phyloP scores from a whole-genome alignment of 768 basidiomycete genomes.

The Leccinum longicurvipes region DNA sequence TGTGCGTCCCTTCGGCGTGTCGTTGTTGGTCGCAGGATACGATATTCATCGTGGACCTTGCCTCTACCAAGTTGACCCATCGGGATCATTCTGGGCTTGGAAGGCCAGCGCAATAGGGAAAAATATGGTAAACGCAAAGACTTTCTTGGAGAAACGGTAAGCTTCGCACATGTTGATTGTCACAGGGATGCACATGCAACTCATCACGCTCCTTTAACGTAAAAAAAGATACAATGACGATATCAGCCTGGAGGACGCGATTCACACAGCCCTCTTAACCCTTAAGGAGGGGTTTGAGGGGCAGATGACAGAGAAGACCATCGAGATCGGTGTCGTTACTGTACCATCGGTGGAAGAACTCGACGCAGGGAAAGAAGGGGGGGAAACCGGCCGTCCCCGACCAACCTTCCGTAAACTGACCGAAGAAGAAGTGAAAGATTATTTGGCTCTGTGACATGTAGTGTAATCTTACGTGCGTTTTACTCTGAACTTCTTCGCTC shows the following conservation, averaged over 20 bases:
- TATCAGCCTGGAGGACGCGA: conserved; percentile 97
- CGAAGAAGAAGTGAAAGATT: conserved; percentile 97
- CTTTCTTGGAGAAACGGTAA: conserved; percentile 97
- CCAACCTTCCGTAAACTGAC: conserved; percentile 93
- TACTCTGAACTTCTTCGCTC: conserved; percentile 16
- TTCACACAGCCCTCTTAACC: conserved; percentile 96
- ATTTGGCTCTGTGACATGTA: conserved; percentile 71
- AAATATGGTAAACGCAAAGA: conserved; percentile 99
- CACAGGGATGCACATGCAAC: conserved; percentile 15
- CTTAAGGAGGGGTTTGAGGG: conserved; percentile 99
- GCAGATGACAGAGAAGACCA: conserved; percentile 99
- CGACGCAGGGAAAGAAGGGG: conserved; percentile 64
- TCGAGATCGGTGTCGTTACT: conserved; percentile 96
- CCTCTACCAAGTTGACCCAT: conserved; percentile 99
- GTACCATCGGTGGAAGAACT: conserved; percentile 67
- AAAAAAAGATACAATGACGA: conserved; percentile 97
- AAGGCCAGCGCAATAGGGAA: conserved; percentile 99
- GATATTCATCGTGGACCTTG: conserved; percentile 91
- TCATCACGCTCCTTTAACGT: conserved; percentile 19
- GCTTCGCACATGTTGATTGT: conserved; percentile 32
- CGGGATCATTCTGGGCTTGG: conserved; percentile 99
- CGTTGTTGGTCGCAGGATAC: conserved; percentile 95
- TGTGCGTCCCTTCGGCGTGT: conserved; percentile 98
- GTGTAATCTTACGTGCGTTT: conserved; percentile 30
- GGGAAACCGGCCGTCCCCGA: conserved; percentile 64